Base-by-base conservation (phyloP, 2,329 filamentous ascomycete genomes). In the Ophiocordyceps robertsii region DNA sequence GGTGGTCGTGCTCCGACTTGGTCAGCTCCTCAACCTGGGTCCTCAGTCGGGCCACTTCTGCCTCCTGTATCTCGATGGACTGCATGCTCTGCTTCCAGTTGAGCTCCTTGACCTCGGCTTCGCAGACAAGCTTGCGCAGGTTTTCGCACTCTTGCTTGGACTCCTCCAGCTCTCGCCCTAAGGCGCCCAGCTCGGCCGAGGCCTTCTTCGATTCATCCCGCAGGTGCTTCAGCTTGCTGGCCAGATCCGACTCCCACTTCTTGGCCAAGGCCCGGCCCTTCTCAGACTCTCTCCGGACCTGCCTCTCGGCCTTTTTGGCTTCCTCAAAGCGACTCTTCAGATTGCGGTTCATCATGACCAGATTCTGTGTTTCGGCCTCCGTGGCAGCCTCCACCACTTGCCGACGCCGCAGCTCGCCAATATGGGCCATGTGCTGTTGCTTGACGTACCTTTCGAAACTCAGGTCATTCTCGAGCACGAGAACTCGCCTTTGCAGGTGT, bases 401-500 rank as follows among this genome's bases (percentile, higher is more conserved):
- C 47, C 80, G 79, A 13, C 83, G 72, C 50, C 84, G 80, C 36
- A 92, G 63, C 53, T 86, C 82, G 1, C 84, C 84, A 55, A 92
- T 89, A 45, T 90, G 84, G 2, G 80, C 75, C 49, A 89, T 75
- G 57, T 90, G 85, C 53, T 92, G 85, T 49, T 87, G 77, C 56
- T 89, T 90, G 53, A 90, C 72, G 59, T 87, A 90, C 24, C 83
- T 73, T 58, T 92, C 86, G 53, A 90, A 92, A 49, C 83, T 84
- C 37, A 92, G 67, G 51, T 92, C 84, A 47, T 89, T 92, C 37
- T 82, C 78, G 11, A 92, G 61, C 2, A 89, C 64, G 42, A 87
- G 73, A n/a, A 87, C 74, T 51, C 88, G 81, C 36, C 82, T 74
- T 49, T 86, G 79, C 4, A 92, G 63, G 49, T 77, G 75, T 1